A percentile compares a stretch with the other conserved stretches of the same genome.
Evolutionary conservation across 345 rosid species (phyloP).

Genomic region (Murraya paniculata): DNA sequence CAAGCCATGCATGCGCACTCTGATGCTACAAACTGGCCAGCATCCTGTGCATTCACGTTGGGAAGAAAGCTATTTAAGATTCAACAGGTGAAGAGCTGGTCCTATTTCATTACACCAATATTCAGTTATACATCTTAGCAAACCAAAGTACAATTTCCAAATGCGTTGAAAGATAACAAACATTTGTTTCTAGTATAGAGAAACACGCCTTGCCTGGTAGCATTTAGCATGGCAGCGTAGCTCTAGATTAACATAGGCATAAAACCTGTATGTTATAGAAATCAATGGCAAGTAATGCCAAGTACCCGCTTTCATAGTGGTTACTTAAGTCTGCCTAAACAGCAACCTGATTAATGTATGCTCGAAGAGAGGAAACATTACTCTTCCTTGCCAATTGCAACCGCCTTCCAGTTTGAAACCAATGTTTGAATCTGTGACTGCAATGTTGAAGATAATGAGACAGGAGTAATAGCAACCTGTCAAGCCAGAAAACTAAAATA

Average conservation of each 20-base stretch:
- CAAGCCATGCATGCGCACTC: too few species aligned
- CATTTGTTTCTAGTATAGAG: too few species aligned
- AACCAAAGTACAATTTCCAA: not conserved
- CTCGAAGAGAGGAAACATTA: not conserved
- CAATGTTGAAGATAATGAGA: constrained; percentile 12
- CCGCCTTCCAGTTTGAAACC: constrained; percentile 28
- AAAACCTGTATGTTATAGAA: not conserved
- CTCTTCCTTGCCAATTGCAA: constrained; percentile 6
- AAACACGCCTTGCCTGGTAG: too few species aligned
- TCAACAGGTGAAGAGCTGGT: not conserved
- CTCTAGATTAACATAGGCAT: not conserved
- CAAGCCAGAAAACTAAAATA: not conserved
- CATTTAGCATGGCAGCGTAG: too few species aligned
- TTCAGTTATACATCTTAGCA: not conserved
- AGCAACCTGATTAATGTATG: too few species aligned
- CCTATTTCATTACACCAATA: not conserved
- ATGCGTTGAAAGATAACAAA: too few species aligned
- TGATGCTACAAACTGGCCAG: too few species aligned
- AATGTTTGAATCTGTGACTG: constrained; percentile 11
- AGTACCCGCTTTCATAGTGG: not conserved
- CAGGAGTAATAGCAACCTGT: constrained; percentile 25
- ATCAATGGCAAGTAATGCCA: not conserved
- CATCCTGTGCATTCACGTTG: too few species aligned
- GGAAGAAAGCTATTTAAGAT: not conserved
- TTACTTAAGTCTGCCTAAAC: too few species aligned